phyloP scores from a whole-genome alignment of 371 early-diverging fungal species.

The Apophysomyces ossiformis region DNA sequence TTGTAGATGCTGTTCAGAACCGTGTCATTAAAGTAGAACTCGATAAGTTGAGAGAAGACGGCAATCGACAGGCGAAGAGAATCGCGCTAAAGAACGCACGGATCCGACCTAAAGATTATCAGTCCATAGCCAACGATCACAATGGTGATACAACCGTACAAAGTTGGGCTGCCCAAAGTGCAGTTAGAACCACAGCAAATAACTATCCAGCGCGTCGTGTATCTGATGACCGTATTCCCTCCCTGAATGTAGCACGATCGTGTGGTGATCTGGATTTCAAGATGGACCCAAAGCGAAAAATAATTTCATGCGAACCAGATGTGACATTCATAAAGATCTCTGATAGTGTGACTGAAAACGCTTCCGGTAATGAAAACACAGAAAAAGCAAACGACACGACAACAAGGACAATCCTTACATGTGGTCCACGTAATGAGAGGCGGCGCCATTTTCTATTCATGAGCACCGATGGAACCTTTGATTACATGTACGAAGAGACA shows the following conservation, averaged over 20 bases:
- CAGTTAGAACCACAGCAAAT: conserved; percentile 15
- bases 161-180: conserved; percentile 38
- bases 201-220: conserved; percentile 1
- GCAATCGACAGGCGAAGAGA: conserved; percentile 58
- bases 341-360: conserved; percentile 23
- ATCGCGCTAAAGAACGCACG: conserved; percentile 63
- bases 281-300: conserved; percentile 55
- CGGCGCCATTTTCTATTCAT: conserved; percentile 55
- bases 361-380: conserved; percentile 7
- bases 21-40: conserved; percentile 63
- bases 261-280: conserved; percentile 72
- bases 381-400: neutral
- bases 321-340: conserved; percentile 59
- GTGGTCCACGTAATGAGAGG: conserved; percentile 34
- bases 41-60: conserved; percentile 50
- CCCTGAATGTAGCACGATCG: conserved; percentile 66
- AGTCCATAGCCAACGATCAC: neutral
- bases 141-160: neutral
- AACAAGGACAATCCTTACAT: conserved; percentile 27
- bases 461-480: conserved; percentile 58
- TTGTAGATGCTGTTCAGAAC: conserved; percentile 68
- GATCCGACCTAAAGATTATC: conserved; percentile 52
- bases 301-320: conserved; percentile 65
- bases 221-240: conserved; percentile 51
- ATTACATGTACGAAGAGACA: conserved; percentile 59